phyloP scores from a whole-genome alignment of 352 stramenopile species.

The Globisporangium spiculum region DNA sequence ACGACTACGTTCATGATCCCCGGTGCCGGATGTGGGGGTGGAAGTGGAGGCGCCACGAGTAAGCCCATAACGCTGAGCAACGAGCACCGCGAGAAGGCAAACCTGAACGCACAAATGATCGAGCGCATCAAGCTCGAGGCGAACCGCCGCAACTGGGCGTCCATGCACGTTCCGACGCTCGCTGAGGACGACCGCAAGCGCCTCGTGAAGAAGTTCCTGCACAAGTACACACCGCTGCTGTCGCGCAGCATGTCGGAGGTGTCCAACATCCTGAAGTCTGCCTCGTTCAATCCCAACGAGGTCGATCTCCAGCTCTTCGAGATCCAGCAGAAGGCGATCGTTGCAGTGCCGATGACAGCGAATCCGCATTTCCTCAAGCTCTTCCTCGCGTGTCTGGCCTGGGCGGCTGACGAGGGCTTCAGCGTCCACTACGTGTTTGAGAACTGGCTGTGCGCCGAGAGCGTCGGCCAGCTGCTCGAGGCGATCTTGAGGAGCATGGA shows the following conservation, averaged over 20 bases:
- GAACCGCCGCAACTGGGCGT: slow-evolving; percentile 70
- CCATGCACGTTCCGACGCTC: slow-evolving; percentile 57
- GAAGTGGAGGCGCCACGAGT: not conserved
- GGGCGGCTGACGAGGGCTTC: slow-evolving; percentile 70
- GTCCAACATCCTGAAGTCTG: not conserved
- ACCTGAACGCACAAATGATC: slow-evolving; percentile 70
- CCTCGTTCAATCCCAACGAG: too few relatives aligned
- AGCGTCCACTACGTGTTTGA: slow-evolving; percentile 68
- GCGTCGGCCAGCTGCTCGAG: slow-evolving; percentile 52
- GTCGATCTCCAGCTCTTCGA: slow-evolving; percentile 65
- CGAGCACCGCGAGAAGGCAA: slow-evolving; percentile 62
- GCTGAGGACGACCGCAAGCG: slow-evolving; percentile 55
- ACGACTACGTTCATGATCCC: slow-evolving; percentile 36
- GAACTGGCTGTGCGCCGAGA: slow-evolving; percentile 59
- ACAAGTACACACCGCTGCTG: slow-evolving; percentile 25
- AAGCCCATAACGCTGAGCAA: slow-evolving; percentile 17
- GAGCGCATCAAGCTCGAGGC: slow-evolving; percentile 83
- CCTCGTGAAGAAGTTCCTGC: slow-evolving; percentile 65
- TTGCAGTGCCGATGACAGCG: slow-evolving; percentile 44
- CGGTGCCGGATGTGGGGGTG: not conserved
- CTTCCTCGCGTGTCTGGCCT: slow-evolving; percentile 53
- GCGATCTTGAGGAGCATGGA: slow-evolving; percentile 72
- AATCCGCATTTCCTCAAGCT: slow-evolving; percentile 69
- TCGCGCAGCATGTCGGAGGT: slow-evolving; percentile 4
- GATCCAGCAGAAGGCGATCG: slow-evolving; percentile 72